These are phyloP conservation scores for Ciborinia camelliae DNA, from an alignment of 2,329 filamentous ascomycete species.

Conservation along the genomic window DNA sequence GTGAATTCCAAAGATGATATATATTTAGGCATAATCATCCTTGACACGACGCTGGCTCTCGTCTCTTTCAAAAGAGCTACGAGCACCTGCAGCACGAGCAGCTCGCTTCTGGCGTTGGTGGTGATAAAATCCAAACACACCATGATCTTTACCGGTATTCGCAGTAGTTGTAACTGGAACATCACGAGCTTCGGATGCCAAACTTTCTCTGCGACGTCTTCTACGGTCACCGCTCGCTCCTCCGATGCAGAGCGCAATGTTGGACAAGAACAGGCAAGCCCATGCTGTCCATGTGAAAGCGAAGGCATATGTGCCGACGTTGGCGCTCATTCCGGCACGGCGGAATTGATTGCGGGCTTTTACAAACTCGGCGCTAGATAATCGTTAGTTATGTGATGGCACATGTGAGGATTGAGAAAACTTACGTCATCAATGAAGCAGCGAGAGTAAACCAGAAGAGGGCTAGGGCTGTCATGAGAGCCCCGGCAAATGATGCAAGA, in stretches of 20 bases:
- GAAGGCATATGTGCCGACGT: constrained; percentile 65
- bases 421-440: constrained; percentile 73
- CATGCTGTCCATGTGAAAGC: constrained; percentile 75
- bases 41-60: constrained; percentile 14
- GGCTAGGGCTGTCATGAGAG: constrained; percentile 53
- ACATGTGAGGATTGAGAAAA: constrained; percentile 3
- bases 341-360: constrained; percentile 65
- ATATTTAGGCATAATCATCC: constrained; percentile 18
- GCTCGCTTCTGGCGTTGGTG: constrained; percentile 9
- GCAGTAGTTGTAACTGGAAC: not conserved
- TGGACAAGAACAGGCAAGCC: constrained; percentile 62
- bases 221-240: constrained; percentile 35
- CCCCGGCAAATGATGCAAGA: constrained; percentile 64
- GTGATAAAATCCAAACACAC: constrained; percentile 11
- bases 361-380: constrained; percentile 57
- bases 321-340: constrained; percentile 51
- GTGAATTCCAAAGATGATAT: not conserved
- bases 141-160: not conserved
- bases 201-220: not conserved
- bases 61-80: constrained; percentile 8
- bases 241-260: constrained; percentile 64
- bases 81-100: not conserved
- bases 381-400: not conserved
- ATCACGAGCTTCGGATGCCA: not conserved
- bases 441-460: constrained; percentile 67